Conservation (phyloP, 176 grass and related monocot genomes). For the Lolium rigidum region DNA sequence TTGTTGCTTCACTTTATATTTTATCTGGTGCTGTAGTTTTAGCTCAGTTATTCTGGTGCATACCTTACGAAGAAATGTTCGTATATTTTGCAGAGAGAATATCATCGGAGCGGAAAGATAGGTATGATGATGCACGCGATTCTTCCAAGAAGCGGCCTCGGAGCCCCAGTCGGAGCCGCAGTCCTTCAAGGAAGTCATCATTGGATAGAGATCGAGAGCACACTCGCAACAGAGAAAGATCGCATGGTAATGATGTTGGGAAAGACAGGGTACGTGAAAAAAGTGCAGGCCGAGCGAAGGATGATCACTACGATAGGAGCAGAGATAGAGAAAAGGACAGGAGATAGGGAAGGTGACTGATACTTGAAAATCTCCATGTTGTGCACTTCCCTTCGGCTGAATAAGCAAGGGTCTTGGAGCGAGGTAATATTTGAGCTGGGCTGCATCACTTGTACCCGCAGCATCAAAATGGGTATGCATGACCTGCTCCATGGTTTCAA, state of each 20-base stretch:
- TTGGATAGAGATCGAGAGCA: constrained; percentile 74
- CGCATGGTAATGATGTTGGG: constrained; percentile 53
- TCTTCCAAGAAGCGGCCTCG: constrained; percentile 64
- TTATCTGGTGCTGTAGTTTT: background rate
- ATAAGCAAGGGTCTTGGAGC: background rate
- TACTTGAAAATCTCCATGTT: background rate
- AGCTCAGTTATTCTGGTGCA: background rate
- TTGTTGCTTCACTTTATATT: background rate
- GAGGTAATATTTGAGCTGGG: constrained; percentile 11
- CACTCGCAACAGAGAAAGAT: constrained; percentile 59
- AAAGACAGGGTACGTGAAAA: constrained; percentile 68
- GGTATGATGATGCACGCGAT: constrained; percentile 51
- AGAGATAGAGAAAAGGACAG: constrained; percentile 74
- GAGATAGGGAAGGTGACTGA: constrained; percentile 67
- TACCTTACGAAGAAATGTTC: background rate
- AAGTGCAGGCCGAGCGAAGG: constrained; percentile 67
- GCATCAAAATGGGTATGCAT: background rate
- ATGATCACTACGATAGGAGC: constrained; percentile 64
- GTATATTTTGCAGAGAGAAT: constrained; percentile 58
- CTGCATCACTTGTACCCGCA: background rate
- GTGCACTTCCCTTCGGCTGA: constrained; percentile 12
- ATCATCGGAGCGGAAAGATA: constrained; percentile 73
- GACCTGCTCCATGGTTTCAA: background rate
- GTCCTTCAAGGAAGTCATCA: constrained; percentile 69
- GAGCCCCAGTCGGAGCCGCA: constrained; percentile 74